A percentile compares a stretch with the other conserved stretches of the same genome.
Evolutionary conservation across 345 rosid species (phyloP).

Genomic region (Linum trigynum): DNA sequence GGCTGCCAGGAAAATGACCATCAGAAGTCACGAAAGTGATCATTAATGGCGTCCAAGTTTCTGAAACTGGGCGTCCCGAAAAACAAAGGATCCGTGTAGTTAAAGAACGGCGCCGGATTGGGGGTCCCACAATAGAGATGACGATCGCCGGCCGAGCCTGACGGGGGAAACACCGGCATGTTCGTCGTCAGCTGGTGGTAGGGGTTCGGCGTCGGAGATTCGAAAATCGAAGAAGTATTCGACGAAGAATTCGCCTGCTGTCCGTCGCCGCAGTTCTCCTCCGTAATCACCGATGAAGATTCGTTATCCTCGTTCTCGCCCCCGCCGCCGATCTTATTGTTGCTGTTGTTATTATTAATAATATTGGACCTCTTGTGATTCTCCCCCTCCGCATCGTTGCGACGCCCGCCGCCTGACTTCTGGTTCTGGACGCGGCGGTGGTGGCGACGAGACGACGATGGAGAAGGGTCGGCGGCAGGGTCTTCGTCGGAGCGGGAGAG

Average conservation of each 20-base stretch:
- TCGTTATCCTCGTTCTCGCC: conserved; percentile 47
- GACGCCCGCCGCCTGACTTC: too few species aligned
- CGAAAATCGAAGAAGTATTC: conserved; percentile 28
- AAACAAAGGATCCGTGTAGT: conserved; percentile 36
- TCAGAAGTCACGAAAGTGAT: not conserved
- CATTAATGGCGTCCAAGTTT: not conserved
- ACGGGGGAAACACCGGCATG: conserved; percentile 29
- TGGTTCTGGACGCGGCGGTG: too few species aligned
- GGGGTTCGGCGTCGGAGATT: conserved; percentile 17
- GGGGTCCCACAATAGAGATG: conserved; percentile 20
- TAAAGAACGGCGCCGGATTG: conserved; percentile 33
- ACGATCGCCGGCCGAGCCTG: conserved; percentile 29
- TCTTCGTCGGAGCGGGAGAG: conserved; percentile 43
- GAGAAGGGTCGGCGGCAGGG: not conserved
- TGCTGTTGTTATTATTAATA: too few species aligned
- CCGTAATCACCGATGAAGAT: conserved; percentile 62
- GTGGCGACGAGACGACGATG: too few species aligned
- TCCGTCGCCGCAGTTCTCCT: conserved; percentile 38
- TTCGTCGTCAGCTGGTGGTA: conserved; percentile 27
- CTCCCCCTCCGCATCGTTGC: conserved; percentile 5
- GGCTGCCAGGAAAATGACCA: not conserved
- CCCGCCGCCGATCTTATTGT: not conserved
- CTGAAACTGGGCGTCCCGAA: conserved; percentile 14
- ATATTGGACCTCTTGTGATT: conserved; percentile 2
- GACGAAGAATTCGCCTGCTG: conserved; percentile 39